Percentiles rank a stretch among this genome's conserved stretches.
Conservation (phyloP, 768 basidiomycete species). For the Leccinum boreale region DNA sequence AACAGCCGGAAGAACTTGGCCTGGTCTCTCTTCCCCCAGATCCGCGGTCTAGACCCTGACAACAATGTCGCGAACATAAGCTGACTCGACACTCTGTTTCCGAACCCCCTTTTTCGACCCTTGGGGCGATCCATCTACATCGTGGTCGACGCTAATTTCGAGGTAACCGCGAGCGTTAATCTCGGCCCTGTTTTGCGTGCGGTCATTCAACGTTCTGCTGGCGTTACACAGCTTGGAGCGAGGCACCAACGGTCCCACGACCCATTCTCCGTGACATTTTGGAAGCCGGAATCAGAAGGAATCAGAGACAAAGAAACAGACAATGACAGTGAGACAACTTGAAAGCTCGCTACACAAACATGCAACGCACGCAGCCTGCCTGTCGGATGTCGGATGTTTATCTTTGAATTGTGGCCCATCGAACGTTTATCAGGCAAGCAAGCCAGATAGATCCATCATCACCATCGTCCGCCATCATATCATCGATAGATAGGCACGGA, state of each 20-base stretch:
- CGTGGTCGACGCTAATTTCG: neutral
- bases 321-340: neutral
- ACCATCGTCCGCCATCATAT: neutral
- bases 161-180: neutral
- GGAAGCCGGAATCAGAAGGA: neutral
- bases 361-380: neutral
- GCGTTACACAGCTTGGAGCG: neutral
- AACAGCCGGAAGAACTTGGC: neutral
- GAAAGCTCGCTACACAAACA: neutral
- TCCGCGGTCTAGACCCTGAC: neutral
- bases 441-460: neutral
- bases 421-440: conserved; percentile 12
- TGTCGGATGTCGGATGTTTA: conserved; percentile 3
- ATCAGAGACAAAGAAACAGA: neutral
- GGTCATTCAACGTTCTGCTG: neutral
- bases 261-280: neutral
- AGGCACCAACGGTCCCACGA: neutral
- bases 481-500: conserved; percentile 8
- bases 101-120: neutral
- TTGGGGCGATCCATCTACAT: neutral
- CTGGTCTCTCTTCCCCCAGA: neutral
- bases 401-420: conserved; percentile 1
- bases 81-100: neutral
- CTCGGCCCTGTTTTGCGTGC: neutral
- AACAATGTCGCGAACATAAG: neutral